Percentiles rank a stretch among this genome's conserved stretches.
Evolutionary conservation across 108 stramenopile genomes (phyloP).

Genomic region (Fistulifera pelliculosa): DNA sequence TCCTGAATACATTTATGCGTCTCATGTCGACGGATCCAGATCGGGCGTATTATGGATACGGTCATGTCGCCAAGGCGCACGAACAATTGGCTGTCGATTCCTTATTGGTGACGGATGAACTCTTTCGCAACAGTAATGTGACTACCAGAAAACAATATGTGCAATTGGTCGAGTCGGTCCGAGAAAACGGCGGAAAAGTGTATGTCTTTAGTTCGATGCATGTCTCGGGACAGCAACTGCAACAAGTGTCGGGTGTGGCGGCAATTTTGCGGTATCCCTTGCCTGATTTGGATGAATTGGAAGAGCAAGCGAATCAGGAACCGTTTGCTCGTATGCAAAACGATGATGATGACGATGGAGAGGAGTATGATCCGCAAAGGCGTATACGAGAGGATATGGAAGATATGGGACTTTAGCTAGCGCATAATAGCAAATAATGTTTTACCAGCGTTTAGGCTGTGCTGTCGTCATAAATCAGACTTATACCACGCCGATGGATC

Average conservation of each 20-base stretch:
- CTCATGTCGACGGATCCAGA: constrained; percentile 88
- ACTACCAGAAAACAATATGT: constrained; percentile 70
- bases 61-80: constrained; percentile 73
- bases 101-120: constrained; percentile 87
- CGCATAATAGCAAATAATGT: too few species aligned
- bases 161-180: constrained; percentile 79
- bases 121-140: constrained; percentile 84
- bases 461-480: too few species aligned
- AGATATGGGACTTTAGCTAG: constrained; percentile 60
- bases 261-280: constrained; percentile 87
- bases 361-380: constrained; percentile 33
- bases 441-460: too few species aligned
- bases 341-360: constrained; percentile 24
- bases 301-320: constrained; percentile 42
- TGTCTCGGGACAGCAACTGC: constrained; percentile 89
- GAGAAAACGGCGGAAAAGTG: constrained; percentile 80
- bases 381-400: constrained; percentile 63
- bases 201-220: constrained; percentile 88
- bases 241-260: constrained; percentile 90
- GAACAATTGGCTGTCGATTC: constrained; percentile 87
- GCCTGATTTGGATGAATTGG: constrained; percentile 75
- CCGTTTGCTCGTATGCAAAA: constrained; percentile 4
- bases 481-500: background rate
- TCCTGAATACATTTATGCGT: constrained; percentile 83
- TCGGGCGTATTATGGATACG: constrained; percentile 87